phyloP scores from a whole-genome alignment of 352 stramenopile genomes.

The Phytophthora gonapodyides region DNA sequence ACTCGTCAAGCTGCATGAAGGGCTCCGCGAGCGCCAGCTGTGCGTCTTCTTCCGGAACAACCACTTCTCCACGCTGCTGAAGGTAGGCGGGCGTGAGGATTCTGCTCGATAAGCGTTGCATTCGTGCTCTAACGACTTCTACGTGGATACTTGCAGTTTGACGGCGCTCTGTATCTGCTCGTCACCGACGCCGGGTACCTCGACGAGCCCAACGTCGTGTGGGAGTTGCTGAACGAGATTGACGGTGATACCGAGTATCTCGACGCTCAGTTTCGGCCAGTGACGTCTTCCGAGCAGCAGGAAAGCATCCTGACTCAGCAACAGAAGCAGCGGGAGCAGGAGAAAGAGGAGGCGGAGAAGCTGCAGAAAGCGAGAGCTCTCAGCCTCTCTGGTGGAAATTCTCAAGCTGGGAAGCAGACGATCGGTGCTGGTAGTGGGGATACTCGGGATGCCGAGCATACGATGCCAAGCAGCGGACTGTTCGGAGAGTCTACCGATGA shows the following conservation, averaged over 20 bases:
- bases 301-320: slow-evolving; percentile 69
- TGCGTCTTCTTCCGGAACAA: slow-evolving; percentile 99
- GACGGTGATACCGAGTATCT: slow-evolving; percentile 84
- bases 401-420: not conserved
- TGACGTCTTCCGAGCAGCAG: slow-evolving; percentile 73
- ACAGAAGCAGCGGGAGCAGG: slow-evolving; percentile 43
- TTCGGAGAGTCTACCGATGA: slow-evolving; percentile 18
- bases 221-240: slow-evolving; percentile 95
- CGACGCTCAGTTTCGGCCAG: slow-evolving; percentile 62
- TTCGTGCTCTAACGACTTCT: slow-evolving; percentile 4
- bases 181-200: slow-evolving; percentile 98
- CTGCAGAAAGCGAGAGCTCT: slow-evolving; percentile 23
- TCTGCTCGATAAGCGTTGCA: too few relatives aligned
- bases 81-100: slow-evolving; percentile 40
- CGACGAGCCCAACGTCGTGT: slow-evolving; percentile 92
- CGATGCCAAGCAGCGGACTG: slow-evolving; percentile 15
- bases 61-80: slow-evolving; percentile 98
- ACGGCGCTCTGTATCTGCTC: slow-evolving; percentile 94
- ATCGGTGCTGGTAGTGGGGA: slow-evolving; percentile 8
- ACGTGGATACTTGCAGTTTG: slow-evolving; percentile 52
- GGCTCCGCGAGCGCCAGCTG: slow-evolving; percentile 90
- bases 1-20: slow-evolving; percentile 92
- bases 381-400: slow-evolving; percentile 17
- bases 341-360: slow-evolving; percentile 27
- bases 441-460: slow-evolving; percentile 20